These are phyloP conservation scores for Yamadazyma endophytica DNA, from an alignment of 805 yeast species.

Conservation along the genomic window DNA sequence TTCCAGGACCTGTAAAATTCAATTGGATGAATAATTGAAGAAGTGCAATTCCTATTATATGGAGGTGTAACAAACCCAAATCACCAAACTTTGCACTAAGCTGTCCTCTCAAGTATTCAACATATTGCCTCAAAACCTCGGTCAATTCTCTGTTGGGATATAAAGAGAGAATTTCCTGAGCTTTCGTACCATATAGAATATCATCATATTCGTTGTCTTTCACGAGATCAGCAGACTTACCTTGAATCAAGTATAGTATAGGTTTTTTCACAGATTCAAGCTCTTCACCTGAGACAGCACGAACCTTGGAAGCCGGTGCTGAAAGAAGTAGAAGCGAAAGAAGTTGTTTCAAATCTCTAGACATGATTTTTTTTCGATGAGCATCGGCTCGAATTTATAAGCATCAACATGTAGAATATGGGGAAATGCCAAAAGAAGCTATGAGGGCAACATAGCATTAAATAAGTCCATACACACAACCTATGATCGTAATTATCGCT, in stretches of 20 bases:
- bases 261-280: slow-evolving; percentile 11
- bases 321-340: slow-evolving; percentile 10
- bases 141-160: slow-evolving; percentile 20
- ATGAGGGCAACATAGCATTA: too few relatives aligned
- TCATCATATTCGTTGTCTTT: slow-evolving; percentile 15
- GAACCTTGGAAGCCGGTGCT: slow-evolving; percentile 7
- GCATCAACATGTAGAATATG: too few relatives aligned
- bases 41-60: slow-evolving; percentile 51
- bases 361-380: too few relatives aligned
- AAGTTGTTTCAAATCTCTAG: slow-evolving; percentile 7
- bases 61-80: slow-evolving; percentile 18
- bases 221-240: slow-evolving; percentile 22
- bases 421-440: too few relatives aligned
- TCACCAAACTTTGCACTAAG: slow-evolving; percentile 5
- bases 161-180: slow-evolving; percentile 12
- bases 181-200: slow-evolving; percentile 13
- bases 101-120: slow-evolving; percentile 4
- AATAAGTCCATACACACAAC: too few relatives aligned
- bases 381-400: too few relatives aligned
- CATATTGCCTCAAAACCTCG: slow-evolving; percentile 14
- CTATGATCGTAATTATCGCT: too few relatives aligned
- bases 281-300: too few relatives aligned
- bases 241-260: slow-evolving; percentile 17
- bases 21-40: slow-evolving; percentile 68
- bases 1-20: slow-evolving; percentile 81